Evolutionary conservation across 495 filamentous ascomycete species (phyloP), one percentile per base, ranked within the genome.

Genomic region (Paragyromitra xinjiangensis): DNA sequence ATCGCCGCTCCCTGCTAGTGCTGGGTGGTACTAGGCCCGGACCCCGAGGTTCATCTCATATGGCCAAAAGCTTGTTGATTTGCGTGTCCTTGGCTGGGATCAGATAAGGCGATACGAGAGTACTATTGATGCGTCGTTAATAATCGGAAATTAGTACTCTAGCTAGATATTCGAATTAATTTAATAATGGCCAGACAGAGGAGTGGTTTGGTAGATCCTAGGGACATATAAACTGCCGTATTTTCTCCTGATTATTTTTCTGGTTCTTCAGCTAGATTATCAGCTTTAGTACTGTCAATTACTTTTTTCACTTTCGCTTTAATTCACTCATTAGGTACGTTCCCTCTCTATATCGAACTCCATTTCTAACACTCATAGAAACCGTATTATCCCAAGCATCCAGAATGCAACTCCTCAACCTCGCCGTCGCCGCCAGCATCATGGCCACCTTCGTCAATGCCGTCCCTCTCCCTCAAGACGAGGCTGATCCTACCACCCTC

Each of bases 1-100:
- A 64, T 59, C 24, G 19, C 22, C 22, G n/a, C 29, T 34, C 29
- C 29, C 29, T 34, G 29, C 26, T 9, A 61, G 56, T 44, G 19
- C 51, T 19, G 12, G 22, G 9, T 19, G 12, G 40, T 11, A 61
- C 19, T 45, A 50, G 51, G 48, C 61, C 50, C 48, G 61, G 58
- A 29, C 19, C 37, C 61, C 70, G 62, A 45, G 39, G 65, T 63
- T 58, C 62, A 39, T 22, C 42, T 6, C 26, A 53, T 64, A 45
- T 51, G 45, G 59, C 61, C 45, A 55, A 61, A 64, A 64, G 69
- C 69, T 72, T 58, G 59, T 64, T 42, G 59, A 72, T 71, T 53
- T 64, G 64, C 69, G 69, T 59, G 69, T 64, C 59, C 59, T 64
- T 44, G 48, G 19, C 61, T 64, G 34, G 69, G 69, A 39, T 63